Conservation (phyloP, 768 basidiomycete genomes). For the Xerocomus spinulosus region DNA sequence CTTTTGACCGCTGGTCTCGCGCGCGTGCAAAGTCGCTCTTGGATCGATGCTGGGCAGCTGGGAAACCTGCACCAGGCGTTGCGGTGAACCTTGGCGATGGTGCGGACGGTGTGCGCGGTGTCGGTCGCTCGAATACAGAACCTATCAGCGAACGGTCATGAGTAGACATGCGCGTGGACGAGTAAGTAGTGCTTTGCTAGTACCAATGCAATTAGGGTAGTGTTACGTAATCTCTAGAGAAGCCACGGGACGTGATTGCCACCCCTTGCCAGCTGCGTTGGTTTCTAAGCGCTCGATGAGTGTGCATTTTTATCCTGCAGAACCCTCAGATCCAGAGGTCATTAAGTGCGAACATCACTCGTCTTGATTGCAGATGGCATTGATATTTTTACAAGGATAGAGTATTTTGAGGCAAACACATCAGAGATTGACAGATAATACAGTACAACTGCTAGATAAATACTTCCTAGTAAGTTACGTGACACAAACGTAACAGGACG, state of each 20-base stretch:
- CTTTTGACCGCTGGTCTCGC: slow-evolving; percentile 42
- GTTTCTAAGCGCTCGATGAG: no score
- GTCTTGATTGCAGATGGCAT: no score
- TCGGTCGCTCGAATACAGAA: slow-evolving; percentile 43
- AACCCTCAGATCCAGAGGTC: no score
- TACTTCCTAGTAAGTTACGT: not conserved
- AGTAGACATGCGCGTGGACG: slow-evolving; percentile 17
- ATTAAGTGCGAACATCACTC: no score
- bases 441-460: not conserved
- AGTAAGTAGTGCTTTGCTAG: no score
- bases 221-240: not conserved
- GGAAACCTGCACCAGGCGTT: slow-evolving; percentile 49
- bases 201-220: no score
- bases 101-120: slow-evolving; percentile 18
- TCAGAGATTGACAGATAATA: no score
- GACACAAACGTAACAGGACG: not conserved
- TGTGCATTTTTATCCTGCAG: no score
- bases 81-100: slow-evolving; percentile 21
- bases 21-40: slow-evolving; percentile 56
- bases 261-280: no score
- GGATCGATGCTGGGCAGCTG: slow-evolving; percentile 58
- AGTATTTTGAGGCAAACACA: no score
- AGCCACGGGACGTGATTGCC: no score
- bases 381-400: no score
- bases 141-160: slow-evolving; percentile 35